Percentiles rank a stretch among this genome's conserved stretches.
Conservation (phyloP, 2,329 filamentous ascomycete species). For the Capronia epimyces region DNA sequence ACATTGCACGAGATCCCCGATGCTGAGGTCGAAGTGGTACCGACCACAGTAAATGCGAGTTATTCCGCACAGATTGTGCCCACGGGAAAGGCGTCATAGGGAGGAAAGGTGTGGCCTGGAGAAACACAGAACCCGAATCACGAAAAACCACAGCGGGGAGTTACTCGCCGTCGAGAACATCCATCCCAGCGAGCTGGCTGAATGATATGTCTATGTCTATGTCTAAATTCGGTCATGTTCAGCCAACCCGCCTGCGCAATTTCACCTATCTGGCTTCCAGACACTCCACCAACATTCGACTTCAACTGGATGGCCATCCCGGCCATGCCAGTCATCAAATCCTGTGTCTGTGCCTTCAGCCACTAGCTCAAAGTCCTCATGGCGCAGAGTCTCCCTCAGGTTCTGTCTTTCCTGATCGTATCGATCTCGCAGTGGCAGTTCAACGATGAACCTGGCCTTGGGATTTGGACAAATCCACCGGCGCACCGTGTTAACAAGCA, state of each 20-base stretch:
- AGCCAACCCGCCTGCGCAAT: not conserved
- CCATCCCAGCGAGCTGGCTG: no score
- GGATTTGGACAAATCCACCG: conserved; percentile 57
- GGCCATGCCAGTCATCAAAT: conserved; percentile 45
- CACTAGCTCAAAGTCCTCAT: conserved; percentile 46
- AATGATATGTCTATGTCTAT: no score
- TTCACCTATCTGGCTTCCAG: conserved; percentile 31
- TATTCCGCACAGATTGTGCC: no score
- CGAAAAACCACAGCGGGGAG: no score
- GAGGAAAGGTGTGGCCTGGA: no score
- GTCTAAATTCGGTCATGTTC: no score
- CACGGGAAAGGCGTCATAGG: no score
- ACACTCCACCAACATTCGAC: conserved; percentile 47
- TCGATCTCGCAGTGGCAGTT: conserved; percentile 71
- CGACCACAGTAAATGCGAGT: no score
- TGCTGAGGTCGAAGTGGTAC: not conserved
- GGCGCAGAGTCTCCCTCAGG: conserved; percentile 58
- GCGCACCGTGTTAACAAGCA: conserved; percentile 66
- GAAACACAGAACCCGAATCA: no score
- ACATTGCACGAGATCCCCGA: not conserved
- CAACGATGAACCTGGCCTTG: conserved; percentile 65
- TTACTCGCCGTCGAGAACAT: no score
- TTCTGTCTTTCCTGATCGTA: conserved; percentile 58
- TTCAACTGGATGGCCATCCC: conserved; percentile 38
- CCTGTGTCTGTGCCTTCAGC: conserved; percentile 47